Evolutionary conservation across 257 asterid genomes (phyloP), one percentile per base, ranked within the genome.

Genomic region (Nicotiana tabacum): DNA sequence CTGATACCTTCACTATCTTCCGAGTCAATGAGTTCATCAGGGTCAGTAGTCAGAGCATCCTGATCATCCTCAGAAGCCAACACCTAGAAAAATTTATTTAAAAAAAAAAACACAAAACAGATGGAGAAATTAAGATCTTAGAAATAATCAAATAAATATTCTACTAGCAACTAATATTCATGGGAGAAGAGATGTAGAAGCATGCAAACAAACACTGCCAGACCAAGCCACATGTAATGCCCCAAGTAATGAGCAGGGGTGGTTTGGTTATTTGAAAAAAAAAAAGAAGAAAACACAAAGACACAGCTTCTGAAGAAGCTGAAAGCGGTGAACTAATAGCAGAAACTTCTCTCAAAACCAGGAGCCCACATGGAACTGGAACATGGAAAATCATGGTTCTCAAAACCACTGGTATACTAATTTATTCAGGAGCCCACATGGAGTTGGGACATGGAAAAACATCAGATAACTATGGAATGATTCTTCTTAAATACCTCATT

Each of bases 41-140:
- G 98, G 82, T 94, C 99, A 6, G 97, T 96, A 80, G 99, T 92
- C 83, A 93, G 84, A 72, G 99, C 98, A 88, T 96, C 98, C 84
- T 96, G 97, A 84, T 96, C 99, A 85, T 94, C 98, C 86, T 96
- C 99, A 55, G 98, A 96, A 81, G 95, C 95, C 61, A 93, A 92
- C 85, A 96, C 98, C 99, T 96, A 88, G 74, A 27, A 79, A 81
- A 85, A 43, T 3, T 57, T 13, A 32, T 43, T 43, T 8, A 43
- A 43, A 9, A 9, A 43, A 43, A 9, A 9, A 0, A 43, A 43
- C 29, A 29, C 9, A 76, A 51, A 53, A 18, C 30, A 76, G 46
- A 76, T 13, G 30, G 80, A 51, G 43, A 13, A 74, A 76, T 29
- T 29, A 16, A 76, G 24, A 76, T 51, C 79, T 48, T 72, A 72